These are phyloP conservation scores for Rubia balearica DNA, from an alignment of 305 asterid species.

Conservation along the genomic window DNA sequence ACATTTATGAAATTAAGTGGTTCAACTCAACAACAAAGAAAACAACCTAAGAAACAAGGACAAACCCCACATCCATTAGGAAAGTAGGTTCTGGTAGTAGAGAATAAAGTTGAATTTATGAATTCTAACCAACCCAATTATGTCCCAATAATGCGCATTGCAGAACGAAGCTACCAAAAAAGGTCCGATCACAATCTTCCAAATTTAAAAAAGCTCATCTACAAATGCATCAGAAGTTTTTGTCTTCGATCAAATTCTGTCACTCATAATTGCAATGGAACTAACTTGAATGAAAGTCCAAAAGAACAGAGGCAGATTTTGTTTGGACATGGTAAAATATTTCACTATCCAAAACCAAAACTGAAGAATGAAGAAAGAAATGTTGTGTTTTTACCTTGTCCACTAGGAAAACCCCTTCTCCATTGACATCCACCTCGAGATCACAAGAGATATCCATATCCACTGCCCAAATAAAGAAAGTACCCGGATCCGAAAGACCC, in stretches of 20 bases:
- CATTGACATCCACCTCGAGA: constrained; percentile 82
- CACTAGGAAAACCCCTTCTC: constrained; percentile 59
- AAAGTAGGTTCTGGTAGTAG: constrained; percentile 19
- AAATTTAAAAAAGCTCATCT: constrained; percentile 7
- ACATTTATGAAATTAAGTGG: constrained; percentile 19
- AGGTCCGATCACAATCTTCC: not conserved
- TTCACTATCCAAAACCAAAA: constrained; percentile 11
- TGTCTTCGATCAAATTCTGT: not conserved
- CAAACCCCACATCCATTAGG: constrained; percentile 32
- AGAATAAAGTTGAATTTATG: constrained; percentile 14
- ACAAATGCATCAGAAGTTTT: constrained; percentile 13
- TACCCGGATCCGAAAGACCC: not conserved
- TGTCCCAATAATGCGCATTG: constrained; percentile 12
- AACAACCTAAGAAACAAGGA: constrained; percentile 8
- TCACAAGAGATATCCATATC: constrained; percentile 57
- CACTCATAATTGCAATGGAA: constrained; percentile 8
- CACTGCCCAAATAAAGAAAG: constrained; percentile 35
- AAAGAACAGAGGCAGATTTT: not conserved
- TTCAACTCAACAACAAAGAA: constrained; percentile 11
- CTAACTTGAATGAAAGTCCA: not conserved
- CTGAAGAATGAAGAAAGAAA: constrained; percentile 10
- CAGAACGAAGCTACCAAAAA: constrained; percentile 1
- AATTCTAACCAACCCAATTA: constrained; percentile 12
- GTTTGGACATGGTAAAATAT: not conserved
- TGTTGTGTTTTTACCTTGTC: constrained; percentile 38